A percentile compares a stretch with the other conserved stretches of the same genome.
These are phyloP conservation scores for Penicillium parvum DNA, from an alignment of 495 filamentous ascomycete species.

Conservation along the genomic window DNA sequence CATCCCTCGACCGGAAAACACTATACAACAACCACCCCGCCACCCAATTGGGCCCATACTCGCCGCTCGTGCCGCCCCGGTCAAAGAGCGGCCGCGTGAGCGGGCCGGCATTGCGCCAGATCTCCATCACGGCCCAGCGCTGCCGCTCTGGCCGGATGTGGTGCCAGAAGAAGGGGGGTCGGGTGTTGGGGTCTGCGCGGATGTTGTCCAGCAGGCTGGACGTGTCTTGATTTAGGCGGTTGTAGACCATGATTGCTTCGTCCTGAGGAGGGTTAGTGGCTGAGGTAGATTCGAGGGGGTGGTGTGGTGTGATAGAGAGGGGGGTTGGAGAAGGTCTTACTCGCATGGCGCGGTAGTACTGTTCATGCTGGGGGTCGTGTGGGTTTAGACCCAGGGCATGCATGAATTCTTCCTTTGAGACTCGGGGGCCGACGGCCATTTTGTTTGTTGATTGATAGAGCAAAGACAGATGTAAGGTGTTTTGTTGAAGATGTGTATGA, in stretches of 20 bases:
- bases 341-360: slow-evolving; percentile 43
- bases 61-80: slow-evolving; percentile 33
- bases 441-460: slow-evolving; percentile 8
- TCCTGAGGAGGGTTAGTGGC: slow-evolving; percentile 26
- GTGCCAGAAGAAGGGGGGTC: slow-evolving; percentile 45
- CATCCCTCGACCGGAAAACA: slow-evolving; percentile 55
- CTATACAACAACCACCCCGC: slow-evolving; percentile 56
- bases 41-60: slow-evolving; percentile 54
- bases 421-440: slow-evolving; percentile 39
- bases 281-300: not conserved
- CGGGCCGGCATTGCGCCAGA: slow-evolving; percentile 33
- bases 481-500: not conserved
- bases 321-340: slow-evolving; percentile 19
- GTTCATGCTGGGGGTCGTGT: slow-evolving; percentile 38
- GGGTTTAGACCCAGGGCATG: slow-evolving; percentile 36
- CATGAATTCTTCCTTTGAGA: slow-evolving; percentile 47
- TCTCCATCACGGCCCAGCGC: slow-evolving; percentile 38
- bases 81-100: slow-evolving; percentile 39
- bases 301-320: not conserved
- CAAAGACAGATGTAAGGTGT: not conserved
- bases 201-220: slow-evolving; percentile 39
- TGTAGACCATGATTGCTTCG: slow-evolving; percentile 46
- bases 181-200: slow-evolving; percentile 29
- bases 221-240: slow-evolving; percentile 36
- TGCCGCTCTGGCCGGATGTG: slow-evolving; percentile 41